Base-by-base conservation (phyloP, 1,139 yeast species). In the Pichia sp. region DNA sequence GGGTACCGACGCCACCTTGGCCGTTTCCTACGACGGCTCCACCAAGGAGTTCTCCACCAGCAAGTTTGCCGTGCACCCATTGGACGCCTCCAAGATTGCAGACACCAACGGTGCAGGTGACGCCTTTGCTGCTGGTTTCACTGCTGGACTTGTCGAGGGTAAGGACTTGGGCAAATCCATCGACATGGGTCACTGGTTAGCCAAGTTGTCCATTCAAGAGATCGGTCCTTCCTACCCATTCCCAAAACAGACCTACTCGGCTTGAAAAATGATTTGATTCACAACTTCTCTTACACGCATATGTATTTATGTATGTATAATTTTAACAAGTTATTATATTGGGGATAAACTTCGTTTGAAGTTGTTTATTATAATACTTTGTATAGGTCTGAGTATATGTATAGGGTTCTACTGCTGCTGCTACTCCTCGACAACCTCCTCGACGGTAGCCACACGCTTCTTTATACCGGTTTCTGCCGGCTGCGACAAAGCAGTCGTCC, bases 21-120 rank as follows among this genome's bases (percentile, higher is more conserved):
- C 83, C 42, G 96, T 85, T 56, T 73, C 79, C 51, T 75, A 78
- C 66, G 75, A 79, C 58, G 70, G 72, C 51, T 70, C 70, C 37
- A 66, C 77, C 46, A 79, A 78, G 55, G 67, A 76, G 44, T 78
- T 70, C 63, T 70, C 68, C 22, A 73, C 79, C 57, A 70, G 78
- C 60, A 74, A 75, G 63, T 82, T 71, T 76, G 77, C 86, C 49
- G 96, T 93, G 52, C 85, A 81, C 62, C 79, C 84, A 57, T 78
- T 93, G 66, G 85, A 80, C 46, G 66, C 80, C 46, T 73, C 77
- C 49, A 76, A 85, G 71, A 79, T 93, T 59, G 84, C 79, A 54
- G 99, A 93, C 74, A 88, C 98, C 68, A 93, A 93, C 74, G 99
- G 99, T 76, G 99, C 99, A 46, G 99, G 99, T 70, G 99, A 93